Base-by-base conservation (phyloP, 495 filamentous ascomycete genomes). In the Aspergillus conjunctus region DNA sequence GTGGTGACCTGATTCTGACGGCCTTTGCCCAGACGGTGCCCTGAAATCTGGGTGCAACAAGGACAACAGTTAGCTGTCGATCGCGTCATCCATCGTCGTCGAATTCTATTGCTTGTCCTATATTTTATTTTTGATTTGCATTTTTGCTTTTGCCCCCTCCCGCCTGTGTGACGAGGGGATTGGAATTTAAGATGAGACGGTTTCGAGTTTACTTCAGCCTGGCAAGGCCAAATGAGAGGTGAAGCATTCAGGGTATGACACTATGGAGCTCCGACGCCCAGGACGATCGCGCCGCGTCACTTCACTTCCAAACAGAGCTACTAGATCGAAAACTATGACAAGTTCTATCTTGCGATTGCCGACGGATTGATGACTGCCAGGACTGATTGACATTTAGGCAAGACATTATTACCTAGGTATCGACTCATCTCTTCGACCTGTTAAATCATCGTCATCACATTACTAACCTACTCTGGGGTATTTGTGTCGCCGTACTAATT, bases 21-120 rank as follows among this genome's bases (percentile, higher is more conserved):
- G 37, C 8, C 37, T 21, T 48, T 7, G 20, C 44, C 44, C 18
- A 48, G 44, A 18, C 8, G 8, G 37, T 30, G 10, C 20, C 58
- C 8, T 60, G 50, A 5, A 33, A 50, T 59, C 18, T 51, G 51
- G 15, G 15, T 46, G 56, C 20, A 39, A 59, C 56, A 59, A 17
- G 33, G 17, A 30, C n/a, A 37, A 51, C n/a, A 39, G 57, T 34
- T 46, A 59, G 26, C 45, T 53, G 50, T 53, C 50, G 57, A 59
- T 60, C 58, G 44, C 52, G 26, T 39, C 58, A 54, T 54, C 58
- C 50, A 31, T 54, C 41, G 15, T 54, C 51, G 37, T 60, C 41
- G 45, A 52, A 26, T 10, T 22, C 34, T n/a, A 26, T n/a, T 41
- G 7, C 37, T 41, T n/a, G 11, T 41, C 4, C 9, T 41, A 14